Base-by-base conservation (phyloP, 805 yeast species). In the Brettanomyces anomalus region DNA sequence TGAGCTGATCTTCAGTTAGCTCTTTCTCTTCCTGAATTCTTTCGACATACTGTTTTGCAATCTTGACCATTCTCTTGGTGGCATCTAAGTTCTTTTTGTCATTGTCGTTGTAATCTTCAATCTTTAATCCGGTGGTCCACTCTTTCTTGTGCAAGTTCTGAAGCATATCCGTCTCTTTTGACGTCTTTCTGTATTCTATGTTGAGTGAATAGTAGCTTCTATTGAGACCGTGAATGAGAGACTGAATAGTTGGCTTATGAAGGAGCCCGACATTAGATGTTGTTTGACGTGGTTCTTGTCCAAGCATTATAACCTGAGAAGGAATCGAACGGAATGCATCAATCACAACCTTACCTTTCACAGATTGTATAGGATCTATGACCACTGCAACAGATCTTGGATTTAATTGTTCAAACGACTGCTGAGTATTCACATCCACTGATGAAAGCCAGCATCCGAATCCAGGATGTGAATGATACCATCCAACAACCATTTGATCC, bases 391-490 rank as follows among this genome's bases (percentile, higher is more conserved):
- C 98, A 0, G 98, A 95, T 53, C 98, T 75, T 49, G 81, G 82
- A 62, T 90, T 90, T 64, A 93, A 78, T 64, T 88, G 97, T 62
- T 93, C 99, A 59, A 93, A 93, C 31, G 96, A 86, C 62, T 90
- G 96, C 61, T 93, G 99, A 3, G 99, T 93, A 64, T 88, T 87
- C 47, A 93, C 95, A 74, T 93, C 99, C 24, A 93, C 97, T 24
- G 89, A 80, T 11, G 97, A 89, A 53, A 93, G 73, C 99, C 99
- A 93, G 70, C 99, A 93, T n/a, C 98, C 98, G 62, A 90, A 93
- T 15, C 98, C 98, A 4, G 98, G 98, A 66, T 93, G 98, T 13
- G 97, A 89, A 62, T 93, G 99, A 69, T 93, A 93, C 99, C 99
- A 93, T 30, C 99, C 99, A 40, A 93, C 99, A 42, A 93, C 98